Conservation (phyloP, 2,329 filamentous ascomycete genomes). For the Sclerotinia spermophila region DNA sequence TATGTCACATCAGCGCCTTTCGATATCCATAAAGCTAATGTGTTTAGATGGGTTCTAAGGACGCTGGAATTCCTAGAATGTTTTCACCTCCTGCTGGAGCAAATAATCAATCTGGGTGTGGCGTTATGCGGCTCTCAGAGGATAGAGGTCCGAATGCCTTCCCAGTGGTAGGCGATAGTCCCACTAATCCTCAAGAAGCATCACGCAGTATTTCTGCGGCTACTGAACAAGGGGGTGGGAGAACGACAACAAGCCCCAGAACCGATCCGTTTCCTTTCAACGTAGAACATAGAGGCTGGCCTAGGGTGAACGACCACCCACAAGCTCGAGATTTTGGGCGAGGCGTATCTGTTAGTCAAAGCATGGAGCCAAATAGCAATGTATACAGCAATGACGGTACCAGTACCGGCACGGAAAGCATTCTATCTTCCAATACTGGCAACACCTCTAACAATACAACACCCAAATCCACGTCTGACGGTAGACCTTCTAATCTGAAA, state of each 20-base stretch:
- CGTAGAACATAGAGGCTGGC: constrained; percentile 25
- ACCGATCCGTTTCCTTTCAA: constrained; percentile 19
- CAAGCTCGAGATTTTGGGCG: neutral
- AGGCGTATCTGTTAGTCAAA: neutral
- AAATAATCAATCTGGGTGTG: constrained; percentile 22
- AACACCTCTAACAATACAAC: constrained; percentile 51
- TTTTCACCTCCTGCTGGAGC: constrained; percentile 7
- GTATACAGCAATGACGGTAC: constrained; percentile 35
- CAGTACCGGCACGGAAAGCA: constrained; percentile 38
- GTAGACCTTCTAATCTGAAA: constrained; percentile 24
- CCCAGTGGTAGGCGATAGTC: neutral
- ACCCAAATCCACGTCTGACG: constrained; percentile 54
- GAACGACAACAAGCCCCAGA: constrained; percentile 10
- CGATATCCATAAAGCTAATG: constrained; percentile 20
- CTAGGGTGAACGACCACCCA: constrained; percentile 17
- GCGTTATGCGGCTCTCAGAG: constrained; percentile 16
- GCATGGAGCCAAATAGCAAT: constrained; percentile 18
- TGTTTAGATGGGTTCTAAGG: constrained; percentile 28
- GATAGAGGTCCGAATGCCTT: neutral
- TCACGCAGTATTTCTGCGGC: neutral
- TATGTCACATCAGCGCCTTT: constrained; percentile 27
- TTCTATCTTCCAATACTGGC: constrained; percentile 29
- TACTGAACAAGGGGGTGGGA: neutral
- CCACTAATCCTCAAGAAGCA: neutral
- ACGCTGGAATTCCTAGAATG: constrained; percentile 19